Conservation (phyloP, 495 filamentous ascomycete species). For the Ascodesmis nigricans region DNA sequence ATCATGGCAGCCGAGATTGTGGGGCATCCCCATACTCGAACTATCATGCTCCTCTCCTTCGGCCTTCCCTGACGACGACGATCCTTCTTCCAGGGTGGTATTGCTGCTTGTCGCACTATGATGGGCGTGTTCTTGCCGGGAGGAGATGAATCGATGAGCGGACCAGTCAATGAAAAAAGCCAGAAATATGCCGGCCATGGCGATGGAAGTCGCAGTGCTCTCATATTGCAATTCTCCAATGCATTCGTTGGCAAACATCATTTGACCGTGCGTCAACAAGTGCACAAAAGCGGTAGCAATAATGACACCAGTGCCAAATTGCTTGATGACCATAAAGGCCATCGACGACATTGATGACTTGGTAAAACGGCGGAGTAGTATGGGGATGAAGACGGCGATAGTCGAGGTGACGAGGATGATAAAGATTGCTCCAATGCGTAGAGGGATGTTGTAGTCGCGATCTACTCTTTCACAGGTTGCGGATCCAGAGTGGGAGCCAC, state of each 20-base stretch:
- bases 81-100: too few species aligned
- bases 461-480: conserved; percentile 26
- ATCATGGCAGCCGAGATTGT: background rate
- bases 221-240: conserved; percentile 39
- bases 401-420: conserved; percentile 32
- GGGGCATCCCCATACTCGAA: background rate
- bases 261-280: conserved; percentile 38
- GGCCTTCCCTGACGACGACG: too few species aligned
- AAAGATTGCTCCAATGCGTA: conserved; percentile 40
- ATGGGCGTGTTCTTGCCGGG: background rate
- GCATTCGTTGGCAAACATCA: conserved; percentile 43
- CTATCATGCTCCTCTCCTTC: background rate
- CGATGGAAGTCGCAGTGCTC: conserved; percentile 35
- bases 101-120: background rate
- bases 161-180: conserved; percentile 39
- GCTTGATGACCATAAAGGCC: conserved; percentile 35
- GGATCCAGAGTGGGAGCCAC: conserved; percentile 18
- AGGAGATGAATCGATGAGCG: conserved; percentile 29
- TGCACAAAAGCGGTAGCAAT: conserved; percentile 52
- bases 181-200: conserved; percentile 43
- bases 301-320: conserved; percentile 56
- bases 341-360: conserved; percentile 9
- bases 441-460: conserved; percentile 35
- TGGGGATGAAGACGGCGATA: conserved; percentile 28
- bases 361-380: conserved; percentile 18